A percentile compares a stretch with the other conserved stretches of the same genome.
These are phyloP conservation scores for Dryas octopetala DNA, from an alignment of 306 rosid genomes.

Conservation along the genomic window DNA sequence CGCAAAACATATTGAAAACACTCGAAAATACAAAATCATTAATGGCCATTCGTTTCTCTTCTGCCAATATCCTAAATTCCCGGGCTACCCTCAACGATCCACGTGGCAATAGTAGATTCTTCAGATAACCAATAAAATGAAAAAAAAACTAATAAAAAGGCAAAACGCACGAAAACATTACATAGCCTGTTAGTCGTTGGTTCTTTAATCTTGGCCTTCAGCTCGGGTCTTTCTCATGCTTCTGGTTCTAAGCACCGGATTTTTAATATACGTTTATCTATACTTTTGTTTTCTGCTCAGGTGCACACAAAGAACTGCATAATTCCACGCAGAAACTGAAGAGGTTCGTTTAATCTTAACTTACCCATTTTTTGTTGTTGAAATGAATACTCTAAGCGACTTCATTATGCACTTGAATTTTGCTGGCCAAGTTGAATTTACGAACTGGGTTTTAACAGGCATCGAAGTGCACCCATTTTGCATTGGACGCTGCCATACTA, in stretches of 20 bases:
- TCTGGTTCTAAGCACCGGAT: background rate
- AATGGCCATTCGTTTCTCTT: background rate
- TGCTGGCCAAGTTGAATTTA: conserved; percentile 7
- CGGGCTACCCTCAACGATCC: background rate
- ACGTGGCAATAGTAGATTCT: background rate
- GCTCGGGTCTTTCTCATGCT: conserved; percentile 1
- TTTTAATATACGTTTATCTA: background rate
- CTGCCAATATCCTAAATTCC: background rate
- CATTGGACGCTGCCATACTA: background rate
- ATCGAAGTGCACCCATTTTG: background rate
- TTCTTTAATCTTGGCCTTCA: background rate
- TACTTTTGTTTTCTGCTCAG: background rate
- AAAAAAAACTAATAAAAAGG: background rate
- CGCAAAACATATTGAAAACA: background rate
- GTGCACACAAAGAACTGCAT: background rate
- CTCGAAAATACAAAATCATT: background rate
- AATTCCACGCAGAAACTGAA: background rate
- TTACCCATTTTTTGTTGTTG: conserved; percentile 3
- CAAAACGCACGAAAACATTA: background rate
- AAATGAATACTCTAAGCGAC: background rate
- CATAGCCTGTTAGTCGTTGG: background rate
- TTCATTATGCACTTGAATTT: background rate
- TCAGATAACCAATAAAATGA: background rate
- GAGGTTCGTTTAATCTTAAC: conserved; percentile 6
- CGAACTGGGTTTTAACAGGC: background rate